A percentile compares a stretch with the other conserved stretches of the same genome.
phyloP scores from a whole-genome alignment of 1,284 basidiomycete species.

The Cutaneotrichosporon mucoides region DNA sequence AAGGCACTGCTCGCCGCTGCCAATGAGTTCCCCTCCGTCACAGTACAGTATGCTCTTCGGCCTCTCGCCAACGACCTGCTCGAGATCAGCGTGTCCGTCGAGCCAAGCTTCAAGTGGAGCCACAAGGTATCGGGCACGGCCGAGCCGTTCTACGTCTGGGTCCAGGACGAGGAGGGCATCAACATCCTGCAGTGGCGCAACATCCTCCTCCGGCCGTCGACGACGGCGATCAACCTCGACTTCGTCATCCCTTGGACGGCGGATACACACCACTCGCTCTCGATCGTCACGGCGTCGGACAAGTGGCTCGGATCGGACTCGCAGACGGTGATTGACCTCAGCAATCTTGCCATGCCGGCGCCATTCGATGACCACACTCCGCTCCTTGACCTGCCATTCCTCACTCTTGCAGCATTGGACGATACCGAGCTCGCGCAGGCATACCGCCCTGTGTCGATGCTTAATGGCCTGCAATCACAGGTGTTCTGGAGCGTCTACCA shows the following conservation, averaged over 20 bases:
- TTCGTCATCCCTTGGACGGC: conserved; percentile 73
- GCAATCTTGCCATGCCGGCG: conserved; percentile 70
- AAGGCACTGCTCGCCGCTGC: conserved; percentile 73
- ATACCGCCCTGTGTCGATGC: conserved; percentile 54
- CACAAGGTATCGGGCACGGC: conserved; percentile 66
- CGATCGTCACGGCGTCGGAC: conserved; percentile 85
- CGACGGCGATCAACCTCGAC: conserved; percentile 61
- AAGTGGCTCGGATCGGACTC: conserved; percentile 91
- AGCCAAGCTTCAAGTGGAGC: conserved; percentile 79
- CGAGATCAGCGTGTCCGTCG: conserved; percentile 65
- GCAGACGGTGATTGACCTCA: conserved; percentile 62
- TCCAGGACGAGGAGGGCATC: conserved; percentile 76
- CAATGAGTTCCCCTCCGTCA: conserved; percentile 75
- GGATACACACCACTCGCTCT: conserved; percentile 61
- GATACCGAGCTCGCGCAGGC: conserved; percentile 54
- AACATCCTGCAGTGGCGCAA: conserved; percentile 80
- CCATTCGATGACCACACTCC: conserved; percentile 62
- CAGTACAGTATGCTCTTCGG: conserved; percentile 65
- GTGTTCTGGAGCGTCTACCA: conserved; percentile 77
- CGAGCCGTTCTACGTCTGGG: conserved; percentile 95
- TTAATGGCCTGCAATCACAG: conserved; percentile 90
- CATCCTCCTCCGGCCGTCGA: conserved; percentile 66
- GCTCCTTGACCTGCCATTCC: conserved; percentile 75
- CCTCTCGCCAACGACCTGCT: conserved; percentile 82
- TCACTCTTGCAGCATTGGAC: conserved; percentile 58